A percentile compares a stretch with the other conserved stretches of the same genome.
These are phyloP conservation scores for Nyctanthes arbortristis DNA, from an alignment of 257 asterid genomes.

Conservation along the genomic window DNA sequence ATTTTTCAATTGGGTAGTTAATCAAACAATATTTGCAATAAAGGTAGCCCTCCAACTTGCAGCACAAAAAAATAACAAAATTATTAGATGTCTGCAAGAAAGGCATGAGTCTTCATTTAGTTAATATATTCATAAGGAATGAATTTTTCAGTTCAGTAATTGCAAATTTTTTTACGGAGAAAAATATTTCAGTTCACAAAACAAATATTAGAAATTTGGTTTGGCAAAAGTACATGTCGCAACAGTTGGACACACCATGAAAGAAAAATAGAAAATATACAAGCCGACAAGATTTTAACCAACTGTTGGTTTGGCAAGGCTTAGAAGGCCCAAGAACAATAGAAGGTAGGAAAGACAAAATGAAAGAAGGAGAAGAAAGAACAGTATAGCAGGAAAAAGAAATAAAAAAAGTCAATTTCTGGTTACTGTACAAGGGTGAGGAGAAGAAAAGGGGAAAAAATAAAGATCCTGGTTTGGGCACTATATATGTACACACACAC, in stretches of 20 bases:
- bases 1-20: too few relatives aligned
- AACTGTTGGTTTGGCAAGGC: neutral
- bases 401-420: neutral
- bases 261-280: neutral
- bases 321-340: neutral
- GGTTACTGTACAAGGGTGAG: neutral
- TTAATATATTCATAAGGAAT: neutral
- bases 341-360: neutral
- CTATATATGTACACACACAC: too few relatives aligned
- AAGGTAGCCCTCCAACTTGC: too few relatives aligned
- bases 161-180: neutral
- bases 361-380: neutral
- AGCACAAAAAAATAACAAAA: neutral
- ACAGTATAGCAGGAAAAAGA: neutral
- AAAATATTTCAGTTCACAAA: neutral
- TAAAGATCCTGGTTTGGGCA: neutral
- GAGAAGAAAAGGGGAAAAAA: neutral
- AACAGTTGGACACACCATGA: neutral
- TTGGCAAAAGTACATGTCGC: neutral
- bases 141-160: neutral
- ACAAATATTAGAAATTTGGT: neutral
- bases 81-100: neutral
- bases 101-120: neutral
- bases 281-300: neutral
- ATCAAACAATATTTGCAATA: neutral